Conservation (phyloP, 179 eudicot species). For the Silene vulgaris region DNA sequence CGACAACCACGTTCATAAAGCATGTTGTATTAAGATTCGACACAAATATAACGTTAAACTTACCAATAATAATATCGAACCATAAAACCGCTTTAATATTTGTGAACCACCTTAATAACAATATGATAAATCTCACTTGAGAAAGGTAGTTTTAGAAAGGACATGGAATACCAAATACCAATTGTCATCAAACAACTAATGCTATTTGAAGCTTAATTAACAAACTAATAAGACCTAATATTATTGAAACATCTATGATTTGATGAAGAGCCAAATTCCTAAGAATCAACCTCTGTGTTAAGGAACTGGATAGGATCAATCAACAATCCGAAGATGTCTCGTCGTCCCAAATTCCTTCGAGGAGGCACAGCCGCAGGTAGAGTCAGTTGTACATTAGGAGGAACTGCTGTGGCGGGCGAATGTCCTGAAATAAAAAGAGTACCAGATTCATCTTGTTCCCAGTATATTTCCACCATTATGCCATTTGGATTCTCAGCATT, state of each 20-base stretch:
- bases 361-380: slow-evolving; percentile 9
- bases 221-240: no score
- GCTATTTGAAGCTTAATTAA: no score
- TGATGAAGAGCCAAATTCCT: not conserved
- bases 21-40: no score
- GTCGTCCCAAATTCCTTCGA: slow-evolving; percentile 13
- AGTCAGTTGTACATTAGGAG: slow-evolving; percentile 37
- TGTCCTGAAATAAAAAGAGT: slow-evolving; percentile 66
- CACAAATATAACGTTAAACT: no score
- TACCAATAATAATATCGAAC: no score
- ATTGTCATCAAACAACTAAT: no score
- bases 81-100: no score
- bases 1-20: no score
- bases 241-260: not conserved
- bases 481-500: slow-evolving; percentile 55
- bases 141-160: no score
- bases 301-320: slow-evolving; percentile 48
- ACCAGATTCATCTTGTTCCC: slow-evolving; percentile 89
- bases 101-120: no score
- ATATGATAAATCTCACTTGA: no score
- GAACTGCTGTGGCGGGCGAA: slow-evolving; percentile 55
- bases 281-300: not conserved
- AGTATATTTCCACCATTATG: slow-evolving; percentile 69
- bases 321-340: slow-evolving; percentile 40
- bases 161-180: no score